phyloP scores from a whole-genome alignment of 495 filamentous ascomycete species.

The Talaromyces stipitatus region DNA sequence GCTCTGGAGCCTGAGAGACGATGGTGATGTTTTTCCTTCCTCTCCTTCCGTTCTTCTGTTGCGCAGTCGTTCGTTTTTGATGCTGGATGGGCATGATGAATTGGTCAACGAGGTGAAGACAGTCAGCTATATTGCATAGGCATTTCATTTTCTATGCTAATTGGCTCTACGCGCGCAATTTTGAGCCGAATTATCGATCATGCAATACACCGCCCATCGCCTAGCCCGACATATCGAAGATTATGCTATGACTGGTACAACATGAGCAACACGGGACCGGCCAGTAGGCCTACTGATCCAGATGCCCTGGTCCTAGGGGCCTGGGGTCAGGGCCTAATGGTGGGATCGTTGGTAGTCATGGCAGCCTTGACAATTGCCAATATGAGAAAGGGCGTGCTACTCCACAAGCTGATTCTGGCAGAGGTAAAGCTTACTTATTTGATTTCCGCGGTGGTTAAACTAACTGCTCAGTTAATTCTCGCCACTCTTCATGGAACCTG shows the following conservation, averaged over 20 bases:
- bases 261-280: background rate
- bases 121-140: too few relatives aligned
- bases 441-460: background rate
- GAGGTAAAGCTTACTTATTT: background rate
- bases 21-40: background rate
- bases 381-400: conserved; percentile 31
- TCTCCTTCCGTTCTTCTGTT: background rate
- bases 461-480: conserved; percentile 5
- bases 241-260: background rate
- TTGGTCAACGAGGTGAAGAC: too few relatives aligned
- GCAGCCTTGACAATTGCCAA: conserved; percentile 32
- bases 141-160: too few relatives aligned
- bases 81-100: background rate
- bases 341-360: conserved; percentile 39
- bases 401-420: conserved; percentile 36
- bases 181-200: background rate
- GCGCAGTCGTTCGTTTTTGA: background rate
- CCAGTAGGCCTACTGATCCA: conserved; percentile 20
- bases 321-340: conserved; percentile 42
- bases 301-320: conserved; percentile 36
- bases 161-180: too few relatives aligned
- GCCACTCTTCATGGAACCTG: conserved; percentile 34
- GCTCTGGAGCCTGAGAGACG: background rate
- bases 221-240: background rate
- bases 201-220: background rate